Evolutionary conservation across 2,329 filamentous ascomycete genomes (phyloP).

Genomic region (Fusarium buharicum): DNA sequence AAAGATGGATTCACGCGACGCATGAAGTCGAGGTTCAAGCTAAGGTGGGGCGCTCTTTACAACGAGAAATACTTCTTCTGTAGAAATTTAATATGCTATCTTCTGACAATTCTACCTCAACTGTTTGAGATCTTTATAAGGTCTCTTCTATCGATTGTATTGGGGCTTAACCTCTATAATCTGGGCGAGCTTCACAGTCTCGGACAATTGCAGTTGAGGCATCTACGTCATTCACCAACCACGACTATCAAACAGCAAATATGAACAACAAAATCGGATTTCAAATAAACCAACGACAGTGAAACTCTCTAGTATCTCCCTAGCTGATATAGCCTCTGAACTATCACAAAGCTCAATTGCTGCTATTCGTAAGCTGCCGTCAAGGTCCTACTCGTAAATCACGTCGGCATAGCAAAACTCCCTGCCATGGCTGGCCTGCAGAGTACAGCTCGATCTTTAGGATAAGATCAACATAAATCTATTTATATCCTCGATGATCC

Average conservation of each 20-base stretch:
- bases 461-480: slow-evolving; percentile 13
- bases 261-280: no score
- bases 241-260: neutral
- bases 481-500: slow-evolving; percentile 26
- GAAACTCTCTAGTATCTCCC: no score
- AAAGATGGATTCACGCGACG: slow-evolving; percentile 29
- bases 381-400: neutral
- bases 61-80: neutral
- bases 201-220: neutral
- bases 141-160: no score
- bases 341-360: neutral
- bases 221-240: slow-evolving; percentile 13
- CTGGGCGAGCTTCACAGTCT: neutral
- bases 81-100: neutral
- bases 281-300: no score
- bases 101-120: neutral
- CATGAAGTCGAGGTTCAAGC: slow-evolving; percentile 11
- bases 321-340: neutral
- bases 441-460: slow-evolving; percentile 1
- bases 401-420: neutral
- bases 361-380: neutral
- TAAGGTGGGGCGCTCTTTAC: slow-evolving; percentile 27
- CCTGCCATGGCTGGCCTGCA: neutral
- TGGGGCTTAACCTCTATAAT: no score
- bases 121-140: no score